Percentiles rank a stretch among this genome's conserved stretches.
phyloP scores from a whole-genome alignment of 106 monocot species.

The Dactylorhiza incarnata region DNA sequence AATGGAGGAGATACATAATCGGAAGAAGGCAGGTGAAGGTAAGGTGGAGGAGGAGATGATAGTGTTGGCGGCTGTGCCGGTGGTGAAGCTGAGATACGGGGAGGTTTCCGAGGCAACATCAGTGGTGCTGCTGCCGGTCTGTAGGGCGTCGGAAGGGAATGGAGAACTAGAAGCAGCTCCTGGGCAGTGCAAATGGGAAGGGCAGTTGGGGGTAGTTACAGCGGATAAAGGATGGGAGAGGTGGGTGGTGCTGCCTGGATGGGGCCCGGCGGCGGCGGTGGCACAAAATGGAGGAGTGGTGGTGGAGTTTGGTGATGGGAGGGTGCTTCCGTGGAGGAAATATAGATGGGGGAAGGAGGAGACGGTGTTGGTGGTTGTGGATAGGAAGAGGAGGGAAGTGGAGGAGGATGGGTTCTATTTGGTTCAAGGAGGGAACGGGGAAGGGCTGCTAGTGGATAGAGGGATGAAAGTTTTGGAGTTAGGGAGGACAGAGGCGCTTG shows the following conservation, averaged over 20 bases:
- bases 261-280: constrained; percentile 43
- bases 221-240: constrained; percentile 63
- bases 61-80: constrained; percentile 22
- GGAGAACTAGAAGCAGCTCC: constrained; percentile 48
- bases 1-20: constrained; percentile 31
- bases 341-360: constrained; percentile 33
- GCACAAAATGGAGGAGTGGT: constrained; percentile 33
- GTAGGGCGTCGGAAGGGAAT: constrained; percentile 33
- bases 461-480: constrained; percentile 38
- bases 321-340: constrained; percentile 58
- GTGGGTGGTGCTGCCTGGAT: constrained; percentile 83
- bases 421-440: constrained; percentile 23
- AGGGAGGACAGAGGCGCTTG: constrained; percentile 37
- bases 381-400: constrained; percentile 40
- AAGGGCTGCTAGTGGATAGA: constrained; percentile 57
- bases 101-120: constrained; percentile 74
- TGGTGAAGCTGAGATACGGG: constrained; percentile 74
- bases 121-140: constrained; percentile 60
- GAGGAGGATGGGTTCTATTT: constrained; percentile 44
- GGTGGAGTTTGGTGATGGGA: constrained; percentile 44
- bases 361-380: constrained; percentile 60
- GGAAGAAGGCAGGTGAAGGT: constrained; percentile 2
- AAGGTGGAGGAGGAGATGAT: constrained; percentile 12
- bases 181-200: constrained; percentile 22
- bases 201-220: constrained; percentile 52